Evolutionary conservation across 164 flowering plant genomes (phyloP), one percentile per base, ranked within the genome.

Genomic region (Taxillus chinensis): DNA sequence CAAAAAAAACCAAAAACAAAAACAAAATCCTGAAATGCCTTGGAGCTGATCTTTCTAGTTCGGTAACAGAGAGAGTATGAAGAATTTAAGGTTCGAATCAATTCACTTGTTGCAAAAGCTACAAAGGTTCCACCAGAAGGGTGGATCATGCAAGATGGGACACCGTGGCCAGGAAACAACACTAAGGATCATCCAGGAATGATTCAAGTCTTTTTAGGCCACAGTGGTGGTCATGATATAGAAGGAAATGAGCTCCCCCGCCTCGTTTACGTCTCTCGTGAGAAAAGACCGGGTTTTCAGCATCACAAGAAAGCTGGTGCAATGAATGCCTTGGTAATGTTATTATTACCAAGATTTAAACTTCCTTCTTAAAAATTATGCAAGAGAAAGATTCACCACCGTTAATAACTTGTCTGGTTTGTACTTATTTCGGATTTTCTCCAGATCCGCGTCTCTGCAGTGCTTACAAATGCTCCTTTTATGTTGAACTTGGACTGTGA

Each of bases 271-370:
- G 99, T 93, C 42, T 88, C 99, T 58, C 88, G 99, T 77, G 99
- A 93, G 80, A 93, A 93, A 77, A 86, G 99, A 71, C 99, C 99
- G 56, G 96, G 96, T 13, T 93, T 93, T 60, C 79, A 74, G 48
- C 99, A 93, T 77, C 96, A 93, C 80, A 93, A 90, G 80, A 90
- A 90, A 68, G 99, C 97, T 60, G 97, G 99, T 56, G 99, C 99
- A 63, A 90, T 93, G 98, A 93, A 93, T 77, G 95, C 98, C 51
- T 75, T 93, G 86, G 98, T 92, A 80, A 67, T 45, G 4, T 0
- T 27, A 27, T 27, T 27, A 27, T 27, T 27, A 27, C 27, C 27
- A 2, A 27, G 27, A 27, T 27, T 27, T 27, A 27, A 27, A 27
- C 27, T 27, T 27, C 27, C 27, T 27, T 27, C 27, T 27, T 27